Evolutionary conservation across 179 eudicot genomes (phyloP).

Genomic region (Gypsophila paniculata): DNA sequence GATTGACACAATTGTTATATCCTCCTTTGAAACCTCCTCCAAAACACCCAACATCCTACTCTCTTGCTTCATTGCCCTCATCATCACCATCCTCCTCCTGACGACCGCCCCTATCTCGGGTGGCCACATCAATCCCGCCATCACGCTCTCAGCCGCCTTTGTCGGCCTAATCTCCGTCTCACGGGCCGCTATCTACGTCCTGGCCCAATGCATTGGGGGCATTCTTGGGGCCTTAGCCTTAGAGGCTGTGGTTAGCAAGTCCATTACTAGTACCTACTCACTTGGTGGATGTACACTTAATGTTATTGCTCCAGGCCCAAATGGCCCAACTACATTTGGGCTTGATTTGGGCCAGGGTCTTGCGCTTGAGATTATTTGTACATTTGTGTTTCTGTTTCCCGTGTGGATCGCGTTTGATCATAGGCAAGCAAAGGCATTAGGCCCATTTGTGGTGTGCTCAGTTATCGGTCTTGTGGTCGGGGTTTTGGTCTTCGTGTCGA

Average conservation of each 20-base stretch:
- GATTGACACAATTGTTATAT: slow-evolving; percentile 28
- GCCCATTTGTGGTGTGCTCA: slow-evolving; percentile 28
- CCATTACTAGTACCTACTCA: slow-evolving; percentile 22
- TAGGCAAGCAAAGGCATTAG: slow-evolving; percentile 17
- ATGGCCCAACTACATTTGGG: slow-evolving; percentile 27
- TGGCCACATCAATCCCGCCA: slow-evolving; percentile 30
- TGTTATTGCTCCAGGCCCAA: slow-evolving; percentile 24
- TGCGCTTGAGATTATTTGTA: slow-evolving; percentile 29
- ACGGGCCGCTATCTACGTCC: slow-evolving; percentile 27
- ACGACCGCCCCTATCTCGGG: slow-evolving; percentile 29
- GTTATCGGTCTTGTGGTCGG: slow-evolving; percentile 29
- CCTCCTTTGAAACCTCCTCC: slow-evolving; percentile 23
- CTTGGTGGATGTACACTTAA: slow-evolving; percentile 32
- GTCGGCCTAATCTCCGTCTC: slow-evolving; percentile 31
- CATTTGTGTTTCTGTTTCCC: slow-evolving; percentile 27
- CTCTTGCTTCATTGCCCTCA: slow-evolving; percentile 21
- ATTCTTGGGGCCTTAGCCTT: slow-evolving; percentile 30
- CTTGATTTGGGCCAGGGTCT: slow-evolving; percentile 27
- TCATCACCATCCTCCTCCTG: slow-evolving; percentile 30
- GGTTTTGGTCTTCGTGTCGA: slow-evolving; percentile 27
- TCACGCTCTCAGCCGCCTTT: slow-evolving; percentile 28
- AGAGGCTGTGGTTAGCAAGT: slow-evolving; percentile 19
- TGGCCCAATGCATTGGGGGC: slow-evolving; percentile 35
- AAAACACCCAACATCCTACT: slow-evolving; percentile 28
- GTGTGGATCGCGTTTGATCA: slow-evolving; percentile 32